These are phyloP conservation scores for Tulasnella sp. DNA, from an alignment of 768 basidiomycete genomes.

Conservation along the genomic window DNA sequence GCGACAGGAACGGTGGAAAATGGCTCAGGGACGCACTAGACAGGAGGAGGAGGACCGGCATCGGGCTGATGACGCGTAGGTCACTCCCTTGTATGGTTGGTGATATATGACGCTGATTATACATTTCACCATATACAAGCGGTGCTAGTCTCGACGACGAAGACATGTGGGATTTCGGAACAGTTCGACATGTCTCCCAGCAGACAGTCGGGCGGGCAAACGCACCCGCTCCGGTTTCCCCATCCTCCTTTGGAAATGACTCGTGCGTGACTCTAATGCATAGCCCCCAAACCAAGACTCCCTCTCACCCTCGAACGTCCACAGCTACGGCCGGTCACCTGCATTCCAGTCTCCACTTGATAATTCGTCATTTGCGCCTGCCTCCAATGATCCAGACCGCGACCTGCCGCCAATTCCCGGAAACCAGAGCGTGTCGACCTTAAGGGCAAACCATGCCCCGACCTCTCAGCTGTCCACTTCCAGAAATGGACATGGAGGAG, in stretches of 20 bases:
- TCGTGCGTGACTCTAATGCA: background rate
- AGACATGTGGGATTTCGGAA: conserved; percentile 97
- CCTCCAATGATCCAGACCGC: background rate
- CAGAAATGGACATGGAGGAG: background rate
- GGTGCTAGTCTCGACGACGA: conserved; percentile 42
- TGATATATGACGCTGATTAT: conserved; percentile 19
- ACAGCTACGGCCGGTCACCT: background rate
- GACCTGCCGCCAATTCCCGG: conserved; percentile 11
- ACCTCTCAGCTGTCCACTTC: background rate
- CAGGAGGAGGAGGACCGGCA: conserved; percentile 63
- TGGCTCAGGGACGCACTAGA: conserved; percentile 74
- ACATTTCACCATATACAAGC: conserved; percentile 37
- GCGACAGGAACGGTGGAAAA: conserved; percentile 80
- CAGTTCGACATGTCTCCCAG: conserved; percentile 65
- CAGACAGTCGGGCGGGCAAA: conserved; percentile 58
- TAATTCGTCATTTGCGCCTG: background rate
- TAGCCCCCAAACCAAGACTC: background rate
- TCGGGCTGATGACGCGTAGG: conserved; percentile 56
- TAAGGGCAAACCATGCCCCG: background rate
- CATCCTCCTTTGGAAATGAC: background rate
- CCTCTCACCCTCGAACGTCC: background rate
- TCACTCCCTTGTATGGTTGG: conserved; percentile 18
- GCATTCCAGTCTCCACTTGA: background rate
- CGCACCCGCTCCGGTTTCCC: background rate
- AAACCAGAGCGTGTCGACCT: background rate